Evolutionary conservation across 805 yeast species (phyloP).

Genomic region (Metschnikowia shivogae): DNA sequence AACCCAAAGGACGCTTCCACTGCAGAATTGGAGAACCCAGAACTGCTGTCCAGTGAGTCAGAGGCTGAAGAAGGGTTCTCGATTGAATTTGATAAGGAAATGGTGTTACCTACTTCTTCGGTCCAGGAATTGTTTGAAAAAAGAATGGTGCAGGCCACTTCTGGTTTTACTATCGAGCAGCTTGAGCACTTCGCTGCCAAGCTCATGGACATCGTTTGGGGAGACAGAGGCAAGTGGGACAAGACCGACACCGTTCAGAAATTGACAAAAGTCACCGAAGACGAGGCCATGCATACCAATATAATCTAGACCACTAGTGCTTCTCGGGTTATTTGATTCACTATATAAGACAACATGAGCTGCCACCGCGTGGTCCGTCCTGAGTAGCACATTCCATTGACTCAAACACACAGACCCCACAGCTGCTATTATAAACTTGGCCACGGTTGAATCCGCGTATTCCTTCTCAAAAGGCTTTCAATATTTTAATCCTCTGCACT

Average conservation of each 20-base stretch:
- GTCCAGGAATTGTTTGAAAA: conserved; percentile 23
- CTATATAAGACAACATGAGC: neutral
- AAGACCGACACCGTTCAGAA: conserved; percentile 35
- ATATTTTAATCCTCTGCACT: conserved; percentile 54
- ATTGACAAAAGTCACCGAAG: conserved; percentile 21
- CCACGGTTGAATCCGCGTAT: neutral
- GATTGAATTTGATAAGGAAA: conserved; percentile 55
- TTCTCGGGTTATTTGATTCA: neutral
- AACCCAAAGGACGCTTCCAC: neutral
- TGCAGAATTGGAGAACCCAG: neutral
- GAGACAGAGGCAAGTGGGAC: conserved; percentile 49
- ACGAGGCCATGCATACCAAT: neutral
- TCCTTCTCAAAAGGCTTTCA: neutral
- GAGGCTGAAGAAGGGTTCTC: conserved; percentile 32
- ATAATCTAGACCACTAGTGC: conserved; percentile 1
- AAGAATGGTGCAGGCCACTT: conserved; percentile 27
- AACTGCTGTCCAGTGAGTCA: conserved; percentile 22
- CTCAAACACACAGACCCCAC: neutral
- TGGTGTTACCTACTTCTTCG: conserved; percentile 23
- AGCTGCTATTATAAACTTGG: no score
- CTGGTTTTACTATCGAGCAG: conserved; percentile 32
- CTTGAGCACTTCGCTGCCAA: conserved; percentile 51
- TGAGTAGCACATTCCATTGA: neutral
- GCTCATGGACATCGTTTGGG: conserved; percentile 72
- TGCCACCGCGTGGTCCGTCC: neutral